These are phyloP conservation scores for Turritis glabra DNA, from an alignment of 345 rosid genomes.

Conservation along the genomic window DNA sequence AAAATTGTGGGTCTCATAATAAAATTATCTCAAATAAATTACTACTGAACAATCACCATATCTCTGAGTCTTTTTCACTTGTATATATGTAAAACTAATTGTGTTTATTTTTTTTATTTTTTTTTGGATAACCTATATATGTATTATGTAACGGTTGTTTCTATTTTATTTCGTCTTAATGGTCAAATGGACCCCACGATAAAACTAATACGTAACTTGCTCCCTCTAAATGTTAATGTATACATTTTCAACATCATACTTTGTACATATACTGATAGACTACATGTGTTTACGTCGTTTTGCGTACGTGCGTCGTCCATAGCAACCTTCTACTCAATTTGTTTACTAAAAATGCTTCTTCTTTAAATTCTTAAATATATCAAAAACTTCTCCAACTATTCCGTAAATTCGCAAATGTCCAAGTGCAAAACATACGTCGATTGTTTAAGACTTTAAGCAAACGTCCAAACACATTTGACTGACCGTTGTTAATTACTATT, in stretches of 20 bases:
- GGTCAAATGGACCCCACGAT: slow-evolving; percentile 7
- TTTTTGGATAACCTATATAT: not conserved
- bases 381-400: not conserved
- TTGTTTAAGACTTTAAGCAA: slow-evolving; percentile 2
- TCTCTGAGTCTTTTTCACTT: not conserved
- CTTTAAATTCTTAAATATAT: not conserved
- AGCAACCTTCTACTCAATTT: slow-evolving; percentile 13
- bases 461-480: not conserved
- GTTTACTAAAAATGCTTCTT: not conserved
- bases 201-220: slow-evolving; percentile 25
- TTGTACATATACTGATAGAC: slow-evolving; percentile 5
- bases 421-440: not conserved
- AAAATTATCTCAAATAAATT: not conserved
- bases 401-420: slow-evolving; percentile 7
- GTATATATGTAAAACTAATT: not conserved
- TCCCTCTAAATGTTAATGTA: not conserved
- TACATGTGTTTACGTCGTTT: slow-evolving; percentile 30
- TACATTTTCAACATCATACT: slow-evolving; percentile 14
- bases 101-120: not conserved
- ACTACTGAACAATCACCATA: not conserved
- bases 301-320: slow-evolving; percentile 20
- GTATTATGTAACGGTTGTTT: not conserved
- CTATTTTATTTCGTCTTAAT: not conserved
- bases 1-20: not conserved
- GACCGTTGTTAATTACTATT: not conserved